phyloP scores from a whole-genome alignment of 371 early-diverging fungal genomes.

The Zopfochytrium polystomum region DNA sequence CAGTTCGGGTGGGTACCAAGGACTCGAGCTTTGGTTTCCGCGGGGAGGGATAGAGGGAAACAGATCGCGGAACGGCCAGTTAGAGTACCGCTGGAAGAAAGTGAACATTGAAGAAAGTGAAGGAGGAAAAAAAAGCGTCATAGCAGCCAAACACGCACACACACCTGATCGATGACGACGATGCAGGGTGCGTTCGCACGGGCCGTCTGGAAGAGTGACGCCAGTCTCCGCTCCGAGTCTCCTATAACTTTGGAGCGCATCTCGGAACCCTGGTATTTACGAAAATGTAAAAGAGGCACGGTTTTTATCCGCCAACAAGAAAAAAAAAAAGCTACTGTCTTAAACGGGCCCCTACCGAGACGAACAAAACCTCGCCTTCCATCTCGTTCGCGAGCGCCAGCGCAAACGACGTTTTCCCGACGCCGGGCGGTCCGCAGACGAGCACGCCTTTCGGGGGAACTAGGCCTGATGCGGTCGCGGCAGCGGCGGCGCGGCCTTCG shows the following conservation, averaged over 20 bases:
- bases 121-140: too few species aligned
- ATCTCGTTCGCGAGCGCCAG: constrained; percentile 54
- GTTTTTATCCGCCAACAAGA: too few species aligned
- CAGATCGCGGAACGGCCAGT: too few species aligned
- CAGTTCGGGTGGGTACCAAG: constrained; percentile 22
- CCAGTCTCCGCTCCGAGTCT: constrained; percentile 79
- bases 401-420: constrained; percentile 62
- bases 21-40: constrained; percentile 30
- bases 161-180: constrained; percentile 73
- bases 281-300: neutral
- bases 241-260: constrained; percentile 85
- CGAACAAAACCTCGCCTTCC: constrained; percentile 45
- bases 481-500: constrained; percentile 5
- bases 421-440: constrained; percentile 63
- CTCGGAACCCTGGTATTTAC: constrained; percentile 36
- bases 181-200: constrained; percentile 79
- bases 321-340: too few species aligned
- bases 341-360: constrained; percentile 23
- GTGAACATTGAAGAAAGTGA: too few species aligned
- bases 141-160: too few species aligned
- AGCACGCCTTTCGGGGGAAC: constrained; percentile 56
- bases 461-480: constrained; percentile 34
- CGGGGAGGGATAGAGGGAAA: too few species aligned
- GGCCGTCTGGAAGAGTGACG: constrained; percentile 77
- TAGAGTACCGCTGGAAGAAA: too few species aligned